Conservation (phyloP, 2,329 filamentous ascomycete genomes). For the Colletotrichum spinosum region DNA sequence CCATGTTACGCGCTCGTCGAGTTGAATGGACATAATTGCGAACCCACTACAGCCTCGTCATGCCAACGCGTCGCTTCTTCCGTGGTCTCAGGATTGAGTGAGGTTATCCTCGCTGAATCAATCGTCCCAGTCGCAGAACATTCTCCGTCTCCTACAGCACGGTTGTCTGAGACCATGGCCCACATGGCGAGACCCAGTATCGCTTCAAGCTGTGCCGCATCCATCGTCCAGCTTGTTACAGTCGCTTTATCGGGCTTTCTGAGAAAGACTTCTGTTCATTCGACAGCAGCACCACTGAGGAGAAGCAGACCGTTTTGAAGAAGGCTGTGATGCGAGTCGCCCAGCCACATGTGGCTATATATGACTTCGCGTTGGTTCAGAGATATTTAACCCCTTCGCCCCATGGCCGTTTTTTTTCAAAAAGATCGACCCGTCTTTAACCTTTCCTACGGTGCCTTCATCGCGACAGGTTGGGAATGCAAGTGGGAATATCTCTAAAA, state of each 20-base stretch:
- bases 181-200: background rate
- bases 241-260: background rate
- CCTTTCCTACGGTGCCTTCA: background rate
- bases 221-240: background rate
- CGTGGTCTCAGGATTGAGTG: background rate
- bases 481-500: background rate
- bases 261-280: no score
- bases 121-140: background rate
- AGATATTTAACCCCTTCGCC: no score
- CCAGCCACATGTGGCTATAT: no score
- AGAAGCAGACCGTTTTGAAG: no score
- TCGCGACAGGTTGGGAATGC: background rate
- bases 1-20: no score
- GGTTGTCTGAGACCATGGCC: background rate
- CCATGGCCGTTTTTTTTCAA: no score
- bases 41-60: no score
- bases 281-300: no score
- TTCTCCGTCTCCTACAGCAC: background rate
- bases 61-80: no score
- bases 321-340: background rate
- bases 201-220: background rate
- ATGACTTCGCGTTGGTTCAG: no score
- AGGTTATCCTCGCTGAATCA: background rate
- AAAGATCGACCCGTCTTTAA: background rate
- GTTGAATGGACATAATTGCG: no score